Evolutionary conservation across 768 basidiomycete species (phyloP).

Genomic region (Neoboletus subvelutipes): DNA sequence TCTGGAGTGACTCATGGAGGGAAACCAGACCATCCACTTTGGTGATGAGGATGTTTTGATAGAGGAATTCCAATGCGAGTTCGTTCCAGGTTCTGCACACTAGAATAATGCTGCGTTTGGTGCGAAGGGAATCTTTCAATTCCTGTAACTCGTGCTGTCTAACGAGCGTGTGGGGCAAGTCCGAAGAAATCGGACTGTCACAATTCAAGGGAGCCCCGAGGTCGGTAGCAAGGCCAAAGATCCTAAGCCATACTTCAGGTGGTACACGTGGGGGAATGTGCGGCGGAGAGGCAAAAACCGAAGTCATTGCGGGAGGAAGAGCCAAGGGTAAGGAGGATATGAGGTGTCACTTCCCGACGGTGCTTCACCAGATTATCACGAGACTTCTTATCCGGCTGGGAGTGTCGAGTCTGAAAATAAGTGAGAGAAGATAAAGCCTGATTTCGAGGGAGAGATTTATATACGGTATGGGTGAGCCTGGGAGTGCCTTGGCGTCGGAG

Average conservation of each 20-base stretch:
- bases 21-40: constrained; percentile 17
- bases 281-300: background rate
- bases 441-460: constrained; percentile 3
- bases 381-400: background rate
- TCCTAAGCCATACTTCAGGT: constrained; percentile 31
- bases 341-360: background rate
- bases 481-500: constrained; percentile 9
- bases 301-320: constrained; percentile 13
- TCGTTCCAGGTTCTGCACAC: constrained; percentile 28
- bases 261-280: constrained; percentile 15
- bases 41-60: constrained; percentile 23
- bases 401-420: background rate
- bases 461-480: constrained; percentile 15
- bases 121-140: constrained; percentile 24
- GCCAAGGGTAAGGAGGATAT: background rate
- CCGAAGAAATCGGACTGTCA: constrained; percentile 9
- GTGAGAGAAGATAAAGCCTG: constrained; percentile 1
- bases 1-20: constrained; percentile 16
- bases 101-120: constrained; percentile 21
- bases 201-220: constrained; percentile 12
- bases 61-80: constrained; percentile 23
- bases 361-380: background rate
- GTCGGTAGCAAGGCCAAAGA: constrained; percentile 24
- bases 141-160: constrained; percentile 14
- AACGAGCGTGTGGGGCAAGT: constrained; percentile 20